phyloP scores from a whole-genome alignment of 352 stramenopile species.

The Pythium guiyangense region DNA sequence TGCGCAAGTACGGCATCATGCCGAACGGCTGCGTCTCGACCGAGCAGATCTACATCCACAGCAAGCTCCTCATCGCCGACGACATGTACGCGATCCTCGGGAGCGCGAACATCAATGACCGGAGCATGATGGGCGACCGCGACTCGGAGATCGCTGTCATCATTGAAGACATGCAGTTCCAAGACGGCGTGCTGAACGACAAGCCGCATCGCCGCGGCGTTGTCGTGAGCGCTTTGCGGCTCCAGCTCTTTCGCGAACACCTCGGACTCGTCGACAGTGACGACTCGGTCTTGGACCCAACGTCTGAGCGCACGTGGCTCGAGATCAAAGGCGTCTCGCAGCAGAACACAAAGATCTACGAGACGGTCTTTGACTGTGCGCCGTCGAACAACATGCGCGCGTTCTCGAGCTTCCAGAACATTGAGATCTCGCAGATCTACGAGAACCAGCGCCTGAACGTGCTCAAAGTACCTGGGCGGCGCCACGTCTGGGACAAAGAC shows the following conservation, averaged over 20 bases:
- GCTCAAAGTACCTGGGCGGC: constrained; percentile 51
- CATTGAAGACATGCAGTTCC: constrained; percentile 80
- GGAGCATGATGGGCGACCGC: constrained; percentile 90
- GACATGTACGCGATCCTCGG: constrained; percentile 90
- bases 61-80: constrained; percentile 88
- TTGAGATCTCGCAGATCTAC: constrained; percentile 81
- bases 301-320: constrained; percentile 58
- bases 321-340: constrained; percentile 45
- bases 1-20: constrained; percentile 83
- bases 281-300: constrained; percentile 46
- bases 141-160: constrained; percentile 85
- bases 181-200: constrained; percentile 74
- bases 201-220: constrained; percentile 58
- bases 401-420: constrained; percentile 73
- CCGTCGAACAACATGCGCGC: constrained; percentile 77
- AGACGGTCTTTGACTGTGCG: constrained; percentile 79
- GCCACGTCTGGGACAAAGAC: constrained; percentile 65
- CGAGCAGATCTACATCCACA: constrained; percentile 93
- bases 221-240: constrained; percentile 54
- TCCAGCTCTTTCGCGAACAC: constrained; percentile 83
- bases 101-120: constrained; percentile 95
- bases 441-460: constrained; percentile 87
- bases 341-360: constrained; percentile 77
- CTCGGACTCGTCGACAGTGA: constrained; percentile 64
- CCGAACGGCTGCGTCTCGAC: constrained; percentile 73